These are phyloP conservation scores for Aegilops longissima DNA, from an alignment of 176 grass and related monocot genomes.

Conservation along the genomic window DNA sequence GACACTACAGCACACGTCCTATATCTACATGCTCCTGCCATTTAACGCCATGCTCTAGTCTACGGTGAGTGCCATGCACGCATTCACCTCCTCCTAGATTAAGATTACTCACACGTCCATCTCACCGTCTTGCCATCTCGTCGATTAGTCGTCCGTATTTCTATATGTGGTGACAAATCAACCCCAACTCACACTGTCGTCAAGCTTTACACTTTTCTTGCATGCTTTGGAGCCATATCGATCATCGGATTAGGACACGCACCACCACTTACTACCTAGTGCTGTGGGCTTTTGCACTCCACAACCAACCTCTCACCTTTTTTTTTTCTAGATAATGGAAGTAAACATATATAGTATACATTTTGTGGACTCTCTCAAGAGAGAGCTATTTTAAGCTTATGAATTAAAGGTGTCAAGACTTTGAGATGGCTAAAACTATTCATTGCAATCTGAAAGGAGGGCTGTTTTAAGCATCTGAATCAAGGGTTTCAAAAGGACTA, in stretches of 20 bases:
- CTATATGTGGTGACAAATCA: neutral
- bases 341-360: neutral
- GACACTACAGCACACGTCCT: too few relatives aligned
- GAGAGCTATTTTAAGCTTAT: neutral
- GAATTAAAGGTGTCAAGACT: neutral
- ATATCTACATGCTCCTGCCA: too few relatives aligned
- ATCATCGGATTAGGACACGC: neutral
- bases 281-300: neutral
- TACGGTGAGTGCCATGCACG: neutral
- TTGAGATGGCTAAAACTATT: neutral
- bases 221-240: neutral
- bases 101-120: neutral
- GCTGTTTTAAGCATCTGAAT: neutral
- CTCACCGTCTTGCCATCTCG: neutral
- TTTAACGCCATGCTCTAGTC: too few relatives aligned
- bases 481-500: neutral
- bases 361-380: neutral
- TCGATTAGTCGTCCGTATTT: neutral
- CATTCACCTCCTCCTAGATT: neutral
- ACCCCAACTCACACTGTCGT: neutral
- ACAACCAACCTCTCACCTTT: neutral
- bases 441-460: neutral
- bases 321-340: neutral
- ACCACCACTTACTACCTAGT: neutral
- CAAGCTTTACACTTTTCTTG: neutral